Evolutionary conservation across 169 alveolate species (phyloP).

Genomic region (Theileria parva): DNA sequence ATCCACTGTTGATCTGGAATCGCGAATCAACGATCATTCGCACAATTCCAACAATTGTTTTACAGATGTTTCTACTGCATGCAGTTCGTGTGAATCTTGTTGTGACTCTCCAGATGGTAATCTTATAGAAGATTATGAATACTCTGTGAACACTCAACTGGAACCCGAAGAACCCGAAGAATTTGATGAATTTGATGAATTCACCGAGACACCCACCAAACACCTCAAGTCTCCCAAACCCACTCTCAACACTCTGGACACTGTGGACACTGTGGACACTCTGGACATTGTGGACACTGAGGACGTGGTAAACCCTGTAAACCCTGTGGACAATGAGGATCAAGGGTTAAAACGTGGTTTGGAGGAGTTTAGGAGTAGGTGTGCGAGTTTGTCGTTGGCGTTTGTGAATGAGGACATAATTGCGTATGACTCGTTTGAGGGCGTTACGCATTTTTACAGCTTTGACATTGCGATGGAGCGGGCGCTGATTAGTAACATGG

Average conservation of each 20-base stretch:
- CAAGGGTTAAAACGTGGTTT: not conserved
- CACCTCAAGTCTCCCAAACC: not conserved
- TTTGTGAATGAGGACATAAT: slow-evolving; percentile 82
- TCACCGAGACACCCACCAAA: not conserved
- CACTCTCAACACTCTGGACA: not conserved
- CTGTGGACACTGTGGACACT: not conserved
- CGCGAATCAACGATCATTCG: not conserved
- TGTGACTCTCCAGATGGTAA: too few species aligned
- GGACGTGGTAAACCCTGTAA: not conserved
- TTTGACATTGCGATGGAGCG: slow-evolving; percentile 86
- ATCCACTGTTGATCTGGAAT: not conserved
- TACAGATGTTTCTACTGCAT: too few species aligned
- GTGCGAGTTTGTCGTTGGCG: slow-evolving; percentile 59
- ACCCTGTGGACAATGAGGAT: too few species aligned
- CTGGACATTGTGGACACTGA: not conserved
- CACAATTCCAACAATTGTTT: too few species aligned
- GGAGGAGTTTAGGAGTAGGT: not conserved
- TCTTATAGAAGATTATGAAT: not conserved
- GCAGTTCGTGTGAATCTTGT: too few species aligned
- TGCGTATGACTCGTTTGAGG: slow-evolving; percentile 75
- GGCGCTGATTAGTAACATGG: slow-evolving; percentile 79
- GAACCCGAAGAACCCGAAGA: not conserved
- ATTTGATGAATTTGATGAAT: not conserved
- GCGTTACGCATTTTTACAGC: slow-evolving; percentile 84
- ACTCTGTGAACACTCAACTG: slow-evolving; percentile 13